Conservation (phyloP, 1,284 basidiomycete genomes). For the Ceratobasidium sp. region DNA sequence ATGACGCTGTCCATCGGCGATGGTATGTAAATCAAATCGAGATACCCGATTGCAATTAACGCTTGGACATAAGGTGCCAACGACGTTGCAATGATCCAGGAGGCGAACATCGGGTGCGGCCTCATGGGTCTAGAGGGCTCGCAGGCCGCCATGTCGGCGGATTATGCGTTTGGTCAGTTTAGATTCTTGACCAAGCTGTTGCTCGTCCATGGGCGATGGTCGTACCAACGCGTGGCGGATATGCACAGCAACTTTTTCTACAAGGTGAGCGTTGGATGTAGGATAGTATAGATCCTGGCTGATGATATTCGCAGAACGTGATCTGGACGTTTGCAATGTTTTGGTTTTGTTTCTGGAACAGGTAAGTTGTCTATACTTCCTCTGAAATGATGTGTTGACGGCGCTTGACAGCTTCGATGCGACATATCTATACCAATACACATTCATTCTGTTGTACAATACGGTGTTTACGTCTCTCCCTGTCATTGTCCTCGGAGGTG, state of each 20-base stretch:
- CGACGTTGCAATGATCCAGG: conserved; percentile 98
- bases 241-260: conserved; percentile 99
- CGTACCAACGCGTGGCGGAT: conserved; percentile 94
- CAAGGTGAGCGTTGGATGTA: conserved; percentile 72
- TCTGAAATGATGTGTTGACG: conserved; percentile 42
- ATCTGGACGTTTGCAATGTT: conserved; percentile 94
- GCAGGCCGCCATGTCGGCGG: conserved; percentile 98
- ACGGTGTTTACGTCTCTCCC: conserved; percentile 93
- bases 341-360: conserved; percentile 92
- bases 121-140: conserved; percentile 94
- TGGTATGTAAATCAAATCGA: conserved; percentile 55
- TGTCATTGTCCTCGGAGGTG: conserved; percentile 88
- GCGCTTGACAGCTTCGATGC: conserved; percentile 78
- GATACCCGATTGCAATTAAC: conserved; percentile 46
- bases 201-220: conserved; percentile 96
- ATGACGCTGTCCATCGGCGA: conserved; percentile 98
- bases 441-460: conserved; percentile 90
- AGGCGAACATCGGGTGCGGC: conserved; percentile 96
- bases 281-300: conserved; percentile 30
- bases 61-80: conserved; percentile 61
- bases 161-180: conserved; percentile 98
- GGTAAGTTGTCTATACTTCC: conserved; percentile 53
- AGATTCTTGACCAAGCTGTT: conserved; percentile 91
- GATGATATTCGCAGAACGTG: conserved; percentile 30
- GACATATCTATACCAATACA: conserved; percentile 96